phyloP scores from a whole-genome alignment of 257 asterid genomes.

The Nicotiana attenuata region DNA sequence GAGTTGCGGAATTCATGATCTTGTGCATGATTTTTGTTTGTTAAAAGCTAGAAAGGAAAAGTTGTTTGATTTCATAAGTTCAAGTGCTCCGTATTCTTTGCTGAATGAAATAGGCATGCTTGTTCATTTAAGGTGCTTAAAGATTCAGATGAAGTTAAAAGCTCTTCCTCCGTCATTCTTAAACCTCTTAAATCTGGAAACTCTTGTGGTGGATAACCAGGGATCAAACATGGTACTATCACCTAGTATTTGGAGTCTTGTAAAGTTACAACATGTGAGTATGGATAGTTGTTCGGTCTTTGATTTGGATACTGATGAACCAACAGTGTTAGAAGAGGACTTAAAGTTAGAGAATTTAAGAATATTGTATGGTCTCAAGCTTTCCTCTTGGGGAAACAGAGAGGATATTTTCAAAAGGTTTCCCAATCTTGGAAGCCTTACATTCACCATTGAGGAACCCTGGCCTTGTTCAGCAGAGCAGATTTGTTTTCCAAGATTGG shows the following conservation, averaged over 20 bases:
- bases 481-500: not conserved
- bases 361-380: not conserved
- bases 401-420: not conserved
- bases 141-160: too few species aligned
- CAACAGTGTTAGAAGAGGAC: not conserved
- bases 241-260: not conserved
- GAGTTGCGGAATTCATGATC: conserved; percentile 20
- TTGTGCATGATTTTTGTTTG: conserved; percentile 14
- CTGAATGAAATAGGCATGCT: too few species aligned
- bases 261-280: not conserved
- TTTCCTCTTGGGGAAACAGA: not conserved
- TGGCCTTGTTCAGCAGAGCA: not conserved
- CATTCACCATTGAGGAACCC: not conserved
- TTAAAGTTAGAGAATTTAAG: not conserved
- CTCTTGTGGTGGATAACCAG: too few species aligned
- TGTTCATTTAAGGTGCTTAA: too few species aligned
- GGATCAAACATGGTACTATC: not conserved
- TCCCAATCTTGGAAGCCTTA: not conserved
- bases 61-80: not conserved
- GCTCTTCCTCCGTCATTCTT: not conserved
- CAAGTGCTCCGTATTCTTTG: not conserved
- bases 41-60: conserved; percentile 15
- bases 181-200: not conserved
- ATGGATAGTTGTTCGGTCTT: not conserved
- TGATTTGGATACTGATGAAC: not conserved